phyloP scores from a whole-genome alignment of 2,329 filamentous ascomycete genomes.

The Chaetomiaceae sp. region DNA sequence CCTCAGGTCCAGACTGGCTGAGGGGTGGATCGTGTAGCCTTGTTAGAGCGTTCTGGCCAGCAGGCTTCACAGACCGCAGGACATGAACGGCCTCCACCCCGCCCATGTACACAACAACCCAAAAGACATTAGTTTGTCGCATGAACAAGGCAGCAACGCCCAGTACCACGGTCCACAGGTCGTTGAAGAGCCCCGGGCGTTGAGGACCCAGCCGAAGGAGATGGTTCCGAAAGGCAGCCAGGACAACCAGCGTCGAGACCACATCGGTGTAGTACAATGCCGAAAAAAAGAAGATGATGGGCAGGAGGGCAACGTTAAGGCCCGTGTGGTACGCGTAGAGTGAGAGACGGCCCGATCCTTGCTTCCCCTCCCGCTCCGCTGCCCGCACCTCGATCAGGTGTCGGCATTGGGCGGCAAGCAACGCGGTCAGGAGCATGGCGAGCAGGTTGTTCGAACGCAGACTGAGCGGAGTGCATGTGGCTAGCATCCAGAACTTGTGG shows the following conservation, averaged over 20 bases:
- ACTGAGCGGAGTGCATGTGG: conserved; percentile 36
- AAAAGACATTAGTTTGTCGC: conserved; percentile 95
- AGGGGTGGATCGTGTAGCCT: conserved; percentile 52
- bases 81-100: conserved; percentile 52
- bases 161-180: conserved; percentile 44
- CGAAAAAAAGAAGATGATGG: conserved; percentile 92
- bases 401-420: conserved; percentile 48
- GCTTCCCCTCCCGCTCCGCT: conserved; percentile 24
- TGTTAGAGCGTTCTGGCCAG: conserved; percentile 24
- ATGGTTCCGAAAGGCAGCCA: conserved; percentile 61
- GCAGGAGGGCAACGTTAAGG: conserved; percentile 79
- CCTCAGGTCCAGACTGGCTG: conserved; percentile 43
- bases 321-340: conserved; percentile 55
- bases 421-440: conserved; percentile 38
- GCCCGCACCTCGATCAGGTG: conserved; percentile 45
- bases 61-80: conserved; percentile 41
- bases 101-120: conserved; percentile 76
- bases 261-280: conserved; percentile 94
- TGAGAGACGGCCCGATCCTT: conserved; percentile 15
- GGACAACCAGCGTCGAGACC: conserved; percentile 69
- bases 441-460: conserved; percentile 48
- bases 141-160: conserved; percentile 68
- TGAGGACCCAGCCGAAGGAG: conserved; percentile 39
- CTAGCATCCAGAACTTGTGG: conserved; percentile 29
- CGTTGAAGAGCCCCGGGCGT: conserved; percentile 34